Evolutionary conservation across 1,139 yeast species (phyloP).

Genomic region (Blastobotrys malaysiensis): DNA sequence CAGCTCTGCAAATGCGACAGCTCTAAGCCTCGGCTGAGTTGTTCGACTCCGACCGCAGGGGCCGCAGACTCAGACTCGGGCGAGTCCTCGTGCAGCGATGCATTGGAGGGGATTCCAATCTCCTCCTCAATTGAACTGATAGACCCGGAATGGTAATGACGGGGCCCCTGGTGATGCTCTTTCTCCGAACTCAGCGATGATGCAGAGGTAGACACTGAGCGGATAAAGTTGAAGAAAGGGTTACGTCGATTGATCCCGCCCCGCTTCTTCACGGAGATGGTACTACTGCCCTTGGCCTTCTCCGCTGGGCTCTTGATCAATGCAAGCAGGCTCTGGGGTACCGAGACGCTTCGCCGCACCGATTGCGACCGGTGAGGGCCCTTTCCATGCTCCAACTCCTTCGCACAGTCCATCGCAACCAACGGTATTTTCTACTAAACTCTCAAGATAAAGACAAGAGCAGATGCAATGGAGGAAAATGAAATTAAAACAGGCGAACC

Average conservation of each 20-base stretch:
- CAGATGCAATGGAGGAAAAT: background rate
- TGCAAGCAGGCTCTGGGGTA: conserved; percentile 5
- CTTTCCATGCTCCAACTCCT: background rate
- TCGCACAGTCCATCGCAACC: background rate
- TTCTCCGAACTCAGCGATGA: background rate
- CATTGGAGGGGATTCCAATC: background rate
- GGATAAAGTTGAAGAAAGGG: conserved; percentile 6
- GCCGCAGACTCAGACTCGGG: background rate
- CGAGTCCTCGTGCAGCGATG: background rate
- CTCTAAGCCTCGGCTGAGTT: background rate
- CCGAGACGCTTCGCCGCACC: conserved; percentile 10
- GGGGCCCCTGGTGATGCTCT: background rate
- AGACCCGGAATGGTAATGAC: background rate
- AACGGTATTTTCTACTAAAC: background rate
- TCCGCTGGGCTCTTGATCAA: background rate
- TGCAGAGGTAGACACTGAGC: background rate
- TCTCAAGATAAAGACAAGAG: background rate
- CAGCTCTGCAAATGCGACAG: background rate
- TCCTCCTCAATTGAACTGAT: background rate
- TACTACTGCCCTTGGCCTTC: background rate
- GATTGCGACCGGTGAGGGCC: background rate
- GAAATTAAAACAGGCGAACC: background rate
- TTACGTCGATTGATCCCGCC: background rate
- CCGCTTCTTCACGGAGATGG: background rate
- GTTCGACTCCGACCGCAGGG: background rate